Conservation (phyloP, 164 flowering plant species). For the Macadamia tetraphylla region DNA sequence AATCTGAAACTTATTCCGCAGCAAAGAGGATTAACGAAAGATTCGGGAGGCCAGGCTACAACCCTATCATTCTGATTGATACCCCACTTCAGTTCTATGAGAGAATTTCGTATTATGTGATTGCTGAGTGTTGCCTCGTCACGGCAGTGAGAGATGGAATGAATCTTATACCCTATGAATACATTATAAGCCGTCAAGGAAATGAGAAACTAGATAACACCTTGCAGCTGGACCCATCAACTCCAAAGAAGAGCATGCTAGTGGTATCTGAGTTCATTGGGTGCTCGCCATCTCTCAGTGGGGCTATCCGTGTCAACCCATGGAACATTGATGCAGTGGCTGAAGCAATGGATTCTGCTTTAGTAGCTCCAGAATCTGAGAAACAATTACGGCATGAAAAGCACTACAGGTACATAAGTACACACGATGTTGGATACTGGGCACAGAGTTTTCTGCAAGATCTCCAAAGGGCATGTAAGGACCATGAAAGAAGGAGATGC, state of each 20-base stretch:
- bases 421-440: constrained; percentile 64
- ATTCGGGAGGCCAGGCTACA: constrained; percentile 40
- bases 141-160: constrained; percentile 68
- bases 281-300: constrained; percentile 65
- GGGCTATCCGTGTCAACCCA: constrained; percentile 59
- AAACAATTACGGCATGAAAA: constrained; percentile 58
- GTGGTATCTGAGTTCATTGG: constrained; percentile 64
- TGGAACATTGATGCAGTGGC: constrained; percentile 63
- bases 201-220: constrained; percentile 35
- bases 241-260: constrained; percentile 54
- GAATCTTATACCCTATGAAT: constrained; percentile 64
- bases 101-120: constrained; percentile 45
- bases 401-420: constrained; percentile 51
- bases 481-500: constrained; percentile 50
- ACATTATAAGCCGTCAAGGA: constrained; percentile 47
- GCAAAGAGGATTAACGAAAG: constrained; percentile 40
- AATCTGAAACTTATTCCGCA: constrained; percentile 38
- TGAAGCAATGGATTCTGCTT: constrained; percentile 56
- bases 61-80: constrained; percentile 49
- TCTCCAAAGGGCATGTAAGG: constrained; percentile 48
- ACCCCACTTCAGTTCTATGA: constrained; percentile 46
- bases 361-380: constrained; percentile 37
- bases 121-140: constrained; percentile 61
- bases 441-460: constrained; percentile 53
- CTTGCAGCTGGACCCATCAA: constrained; percentile 27